Evolutionary conservation across 2,329 filamentous ascomycete genomes (phyloP).

Genomic region (Stagonosporopsis chrysanthemi): DNA sequence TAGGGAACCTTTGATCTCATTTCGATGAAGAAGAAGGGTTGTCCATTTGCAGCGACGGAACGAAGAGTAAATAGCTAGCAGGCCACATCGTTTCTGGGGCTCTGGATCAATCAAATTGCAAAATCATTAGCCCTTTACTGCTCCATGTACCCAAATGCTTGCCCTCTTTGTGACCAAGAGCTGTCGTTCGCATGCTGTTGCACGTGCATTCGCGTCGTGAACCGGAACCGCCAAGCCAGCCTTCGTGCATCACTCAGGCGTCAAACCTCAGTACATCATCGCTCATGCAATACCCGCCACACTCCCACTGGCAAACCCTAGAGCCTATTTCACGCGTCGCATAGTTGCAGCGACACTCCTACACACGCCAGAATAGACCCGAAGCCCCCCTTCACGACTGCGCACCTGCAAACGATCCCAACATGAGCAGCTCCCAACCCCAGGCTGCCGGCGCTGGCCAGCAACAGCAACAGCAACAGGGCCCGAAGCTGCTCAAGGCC

Average conservation of each 20-base stretch:
- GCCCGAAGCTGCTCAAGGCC: conserved; percentile 39
- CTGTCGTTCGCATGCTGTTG: neutral
- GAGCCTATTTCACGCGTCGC: conserved; percentile 4
- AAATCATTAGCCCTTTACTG: neutral
- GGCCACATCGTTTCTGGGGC: neutral
- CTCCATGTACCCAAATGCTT: neutral
- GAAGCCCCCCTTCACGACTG: conserved; percentile 1
- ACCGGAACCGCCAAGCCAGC: conserved; percentile 21
- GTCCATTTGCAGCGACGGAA: neutral
- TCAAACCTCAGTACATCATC: conserved; percentile 12
- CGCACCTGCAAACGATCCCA: conserved; percentile 22
- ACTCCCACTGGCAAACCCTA: neutral
- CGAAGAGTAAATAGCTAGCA: neutral
- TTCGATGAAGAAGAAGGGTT: neutral
- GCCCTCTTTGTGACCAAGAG: neutral
- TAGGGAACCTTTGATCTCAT: neutral
- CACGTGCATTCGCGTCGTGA: conserved; percentile 28
- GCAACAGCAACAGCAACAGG: conserved; percentile 21
- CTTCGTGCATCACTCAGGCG: conserved; percentile 12
- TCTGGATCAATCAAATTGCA: neutral
- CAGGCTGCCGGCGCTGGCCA: conserved; percentile 34
- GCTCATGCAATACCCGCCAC: neutral
- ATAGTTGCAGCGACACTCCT: neutral
- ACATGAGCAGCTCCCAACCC: conserved; percentile 47
- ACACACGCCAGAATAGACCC: conserved; percentile 1